Base-by-base conservation (phyloP, 805 yeast genomes). In the Priceomyces castillae region DNA sequence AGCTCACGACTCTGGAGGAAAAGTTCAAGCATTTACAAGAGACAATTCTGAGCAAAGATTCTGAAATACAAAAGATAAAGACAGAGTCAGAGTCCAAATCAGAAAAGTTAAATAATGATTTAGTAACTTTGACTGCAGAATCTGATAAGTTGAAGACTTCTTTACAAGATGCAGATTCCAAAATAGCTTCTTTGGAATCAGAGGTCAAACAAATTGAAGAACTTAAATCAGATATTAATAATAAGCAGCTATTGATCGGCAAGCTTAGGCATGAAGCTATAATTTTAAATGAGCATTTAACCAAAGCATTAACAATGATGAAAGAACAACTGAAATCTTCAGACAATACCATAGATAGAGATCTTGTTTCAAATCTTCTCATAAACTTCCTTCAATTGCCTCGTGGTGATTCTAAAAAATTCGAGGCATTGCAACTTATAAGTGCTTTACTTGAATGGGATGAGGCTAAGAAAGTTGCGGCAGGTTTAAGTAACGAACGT, bases 201-300 rank as follows among this genome's bases (percentile, higher is more conserved):
- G 64, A 57, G 50, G 49, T 60, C 11, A 58, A 56, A 44, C 39
- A 61, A 50, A 54, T 70, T 73, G 40, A 86, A 75, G 57, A 67
- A 61, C 41, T 90, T 74, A 58, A 69, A 75, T 36, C 81, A 71
- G 69, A 90, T 76, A 48, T 70, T 16, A 64, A 68, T 36, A 60
- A 57, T 47, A 90, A 88, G 62, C 88, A 82, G 46, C 67, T 90
- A 26, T 77, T 82, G 40, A 80, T 94, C 40, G 98, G 98, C 1
- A 94, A 92, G 59, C 74, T 94, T 39, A 79, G 97, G 41, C 98
- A 92, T 61, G 99, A 94, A 62, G 92, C 95, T 1, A 92, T 94
- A 7, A 87, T 88, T 19, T 68, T 92, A 45, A 94, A 94, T 61
- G 99, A 94, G 59, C 98, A 94, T 65, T 68, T 94, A 42, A 90